Conservation (phyloP, 2,329 filamentous ascomycete species). For the Aspergillus sp. region DNA sequence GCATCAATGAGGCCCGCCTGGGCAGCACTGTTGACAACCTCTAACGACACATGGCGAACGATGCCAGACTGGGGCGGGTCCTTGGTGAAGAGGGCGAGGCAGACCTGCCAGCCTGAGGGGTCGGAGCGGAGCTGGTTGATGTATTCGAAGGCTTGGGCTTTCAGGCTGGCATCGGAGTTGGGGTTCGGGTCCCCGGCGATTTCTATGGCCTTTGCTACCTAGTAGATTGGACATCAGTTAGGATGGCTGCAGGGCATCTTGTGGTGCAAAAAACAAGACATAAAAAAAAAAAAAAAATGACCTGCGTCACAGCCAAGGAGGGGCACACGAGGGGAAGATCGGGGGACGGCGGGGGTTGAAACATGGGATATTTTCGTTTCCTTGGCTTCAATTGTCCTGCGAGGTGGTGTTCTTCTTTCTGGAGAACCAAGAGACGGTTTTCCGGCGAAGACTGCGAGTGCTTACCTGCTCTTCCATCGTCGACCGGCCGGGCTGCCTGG, state of each 20-base stretch:
- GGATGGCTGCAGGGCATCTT: background rate
- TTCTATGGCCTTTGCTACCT: slow-evolving; percentile 94
- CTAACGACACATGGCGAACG: slow-evolving; percentile 83
- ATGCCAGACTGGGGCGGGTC: slow-evolving; percentile 75
- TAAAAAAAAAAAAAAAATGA: background rate
- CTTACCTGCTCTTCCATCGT: slow-evolving; percentile 49
- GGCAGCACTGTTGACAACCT: slow-evolving; percentile 89
- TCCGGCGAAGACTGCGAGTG: slow-evolving; percentile 6
- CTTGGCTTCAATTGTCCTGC: slow-evolving; percentile 4
- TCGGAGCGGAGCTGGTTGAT: slow-evolving; percentile 74
- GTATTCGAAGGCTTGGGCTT: slow-evolving; percentile 68
- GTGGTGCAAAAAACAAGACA: background rate
- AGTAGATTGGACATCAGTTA: slow-evolving; percentile 7
- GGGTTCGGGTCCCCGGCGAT: slow-evolving; percentile 90
- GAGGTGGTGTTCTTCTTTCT: background rate
- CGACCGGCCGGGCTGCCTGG: slow-evolving; percentile 38
- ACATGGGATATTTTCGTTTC: slow-evolving; percentile 16
- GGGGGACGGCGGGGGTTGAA: slow-evolving; percentile 12
- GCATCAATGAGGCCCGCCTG: slow-evolving; percentile 74
- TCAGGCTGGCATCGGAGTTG: slow-evolving; percentile 69
- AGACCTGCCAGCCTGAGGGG: slow-evolving; percentile 85
- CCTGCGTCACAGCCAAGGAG: slow-evolving; percentile 13
- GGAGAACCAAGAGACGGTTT: background rate
- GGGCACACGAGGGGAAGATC: slow-evolving; percentile 19
- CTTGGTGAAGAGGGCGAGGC: slow-evolving; percentile 80